Evolutionary conservation across 805 yeast species (phyloP).

Genomic region (Pichia membranifaciens): DNA sequence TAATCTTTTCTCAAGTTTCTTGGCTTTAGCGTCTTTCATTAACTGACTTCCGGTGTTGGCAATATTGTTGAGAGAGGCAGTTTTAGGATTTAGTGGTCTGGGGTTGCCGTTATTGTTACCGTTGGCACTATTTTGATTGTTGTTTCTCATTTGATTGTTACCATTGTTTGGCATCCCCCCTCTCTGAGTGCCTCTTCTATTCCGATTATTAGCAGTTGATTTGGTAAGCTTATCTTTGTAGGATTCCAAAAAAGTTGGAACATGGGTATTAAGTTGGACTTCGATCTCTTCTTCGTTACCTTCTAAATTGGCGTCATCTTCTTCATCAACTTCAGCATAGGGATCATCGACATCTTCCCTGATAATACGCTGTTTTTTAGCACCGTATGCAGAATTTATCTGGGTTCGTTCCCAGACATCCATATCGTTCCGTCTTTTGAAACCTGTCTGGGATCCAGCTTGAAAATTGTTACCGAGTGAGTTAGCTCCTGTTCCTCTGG

Average conservation of each 20-base stretch:
- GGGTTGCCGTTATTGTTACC: neutral
- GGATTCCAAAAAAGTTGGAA: conserved; percentile 58
- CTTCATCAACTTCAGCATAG: conserved; percentile 25
- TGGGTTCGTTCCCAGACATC: conserved; percentile 90
- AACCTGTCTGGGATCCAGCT: neutral
- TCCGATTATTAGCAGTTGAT: neutral
- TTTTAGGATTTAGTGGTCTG: conserved; percentile 29
- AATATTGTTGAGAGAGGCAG: conserved; percentile 70
- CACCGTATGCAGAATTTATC: conserved; percentile 39
- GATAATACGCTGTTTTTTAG: conserved; percentile 15
- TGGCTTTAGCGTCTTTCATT: conserved; percentile 60
- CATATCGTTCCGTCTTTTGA: conserved; percentile 11
- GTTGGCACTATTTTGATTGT: neutral
- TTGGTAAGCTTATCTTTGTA: conserved; percentile 7
- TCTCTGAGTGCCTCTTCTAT: neutral
- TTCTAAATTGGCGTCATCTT: conserved; percentile 16
- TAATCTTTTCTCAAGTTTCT: conserved; percentile 43
- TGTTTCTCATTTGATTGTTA: neutral
- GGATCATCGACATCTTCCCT: conserved; percentile 26
- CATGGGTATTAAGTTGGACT: conserved; percentile 61
- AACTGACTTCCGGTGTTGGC: conserved; percentile 70
- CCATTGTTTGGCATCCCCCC: neutral
- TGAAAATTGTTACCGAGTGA: neutral
- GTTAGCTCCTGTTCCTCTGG: too few relatives aligned
- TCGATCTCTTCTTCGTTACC: conserved; percentile 55